phyloP scores from a whole-genome alignment of 352 stramenopile genomes.

The Halophytophthora polymorphica region DNA sequence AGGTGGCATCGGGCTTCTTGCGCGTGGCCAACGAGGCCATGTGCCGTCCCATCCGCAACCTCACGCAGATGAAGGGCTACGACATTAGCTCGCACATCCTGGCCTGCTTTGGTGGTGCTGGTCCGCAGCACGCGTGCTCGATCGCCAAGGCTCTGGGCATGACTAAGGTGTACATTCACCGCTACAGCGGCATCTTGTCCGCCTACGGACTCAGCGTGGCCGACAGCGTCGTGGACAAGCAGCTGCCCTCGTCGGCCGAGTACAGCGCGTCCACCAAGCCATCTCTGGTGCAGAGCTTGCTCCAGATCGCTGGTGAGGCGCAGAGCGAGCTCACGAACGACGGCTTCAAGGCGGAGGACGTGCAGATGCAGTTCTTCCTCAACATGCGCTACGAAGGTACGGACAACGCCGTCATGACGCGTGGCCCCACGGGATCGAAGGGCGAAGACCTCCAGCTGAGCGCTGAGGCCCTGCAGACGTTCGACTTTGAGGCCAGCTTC shows the following conservation, averaged over 20 bases:
- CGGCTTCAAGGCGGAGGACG: slow-evolving; percentile 87
- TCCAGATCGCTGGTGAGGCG: slow-evolving; percentile 53
- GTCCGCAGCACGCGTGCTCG: slow-evolving; percentile 97
- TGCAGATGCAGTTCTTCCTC: slow-evolving; percentile 94
- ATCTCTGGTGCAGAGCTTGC: slow-evolving; percentile 41
- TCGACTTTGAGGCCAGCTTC: slow-evolving; percentile 89
- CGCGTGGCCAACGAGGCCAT: slow-evolving; percentile 99
- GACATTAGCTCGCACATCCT: slow-evolving; percentile 96
- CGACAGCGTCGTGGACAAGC: slow-evolving; percentile 97
- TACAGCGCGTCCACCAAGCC: slow-evolving; percentile 59
- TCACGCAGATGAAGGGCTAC: slow-evolving; percentile 98
- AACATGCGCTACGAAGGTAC: slow-evolving; percentile 99
- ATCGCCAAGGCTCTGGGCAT: slow-evolving; percentile 96
- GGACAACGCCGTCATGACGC: slow-evolving; percentile 97
- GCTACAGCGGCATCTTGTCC: slow-evolving; percentile 98
- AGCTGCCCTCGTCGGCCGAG: slow-evolving; percentile 82
- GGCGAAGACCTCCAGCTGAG: slow-evolving; percentile 25
- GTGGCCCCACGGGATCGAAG: slow-evolving; percentile 50
- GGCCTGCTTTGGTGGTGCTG: slow-evolving; percentile 98
- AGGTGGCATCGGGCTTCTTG: slow-evolving; percentile 97
- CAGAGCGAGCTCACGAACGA: slow-evolving; percentile 70
- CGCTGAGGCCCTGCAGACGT: slow-evolving; percentile 42
- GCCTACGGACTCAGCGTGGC: slow-evolving; percentile 97
- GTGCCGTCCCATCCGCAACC: slow-evolving; percentile 98
- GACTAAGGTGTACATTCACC: slow-evolving; percentile 96